phyloP scores from a whole-genome alignment of 108 stramenopile genomes.

The Nitzschia sp. region DNA sequence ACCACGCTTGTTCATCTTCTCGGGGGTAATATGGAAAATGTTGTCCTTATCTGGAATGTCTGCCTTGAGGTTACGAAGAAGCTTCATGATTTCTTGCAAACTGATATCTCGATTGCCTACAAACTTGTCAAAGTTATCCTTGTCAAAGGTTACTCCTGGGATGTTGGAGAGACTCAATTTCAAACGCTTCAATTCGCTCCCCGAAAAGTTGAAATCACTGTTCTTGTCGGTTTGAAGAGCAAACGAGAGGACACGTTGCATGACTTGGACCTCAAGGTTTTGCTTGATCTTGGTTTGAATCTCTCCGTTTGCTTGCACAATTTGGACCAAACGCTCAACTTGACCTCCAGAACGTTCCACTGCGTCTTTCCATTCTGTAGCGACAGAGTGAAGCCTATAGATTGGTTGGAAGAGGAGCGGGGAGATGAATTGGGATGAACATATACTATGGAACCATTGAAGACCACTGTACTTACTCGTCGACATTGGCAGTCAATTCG shows the following conservation, averaged over 20 bases:
- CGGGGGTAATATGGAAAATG: conserved; percentile 38
- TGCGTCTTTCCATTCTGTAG: neutral
- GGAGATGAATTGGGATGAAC: no score
- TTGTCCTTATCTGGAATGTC: conserved; percentile 33
- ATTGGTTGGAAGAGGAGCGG: neutral
- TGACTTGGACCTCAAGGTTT: conserved; percentile 30
- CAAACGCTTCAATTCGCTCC: conserved; percentile 25
- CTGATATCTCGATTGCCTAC: conserved; percentile 12
- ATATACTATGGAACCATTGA: no score
- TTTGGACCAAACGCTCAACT: conserved; percentile 28
- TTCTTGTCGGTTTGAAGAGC: conserved; percentile 19
- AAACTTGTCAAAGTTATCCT: conserved; percentile 20
- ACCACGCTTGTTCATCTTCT: conserved; percentile 8
- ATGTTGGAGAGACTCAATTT: conserved; percentile 20
- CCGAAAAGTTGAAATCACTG: conserved; percentile 20
- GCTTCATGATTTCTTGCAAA: conserved; percentile 30
- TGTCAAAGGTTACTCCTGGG: conserved; percentile 30
- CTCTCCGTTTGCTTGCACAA: conserved; percentile 25
- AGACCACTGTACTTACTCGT: conserved; percentile 3
- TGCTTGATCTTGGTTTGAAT: conserved; percentile 29
- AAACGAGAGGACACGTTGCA: conserved; percentile 26
- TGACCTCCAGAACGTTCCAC: conserved; percentile 14
- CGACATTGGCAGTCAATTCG: conserved; percentile 12
- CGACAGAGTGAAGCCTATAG: conserved; percentile 10
- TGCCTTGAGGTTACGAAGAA: conserved; percentile 38